Percentiles rank a stretch among this genome's conserved stretches.
These are phyloP conservation scores for Aspergillus fumigatus DNA, from an alignment of 2,329 filamentous ascomycete genomes.

Conservation along the genomic window DNA sequence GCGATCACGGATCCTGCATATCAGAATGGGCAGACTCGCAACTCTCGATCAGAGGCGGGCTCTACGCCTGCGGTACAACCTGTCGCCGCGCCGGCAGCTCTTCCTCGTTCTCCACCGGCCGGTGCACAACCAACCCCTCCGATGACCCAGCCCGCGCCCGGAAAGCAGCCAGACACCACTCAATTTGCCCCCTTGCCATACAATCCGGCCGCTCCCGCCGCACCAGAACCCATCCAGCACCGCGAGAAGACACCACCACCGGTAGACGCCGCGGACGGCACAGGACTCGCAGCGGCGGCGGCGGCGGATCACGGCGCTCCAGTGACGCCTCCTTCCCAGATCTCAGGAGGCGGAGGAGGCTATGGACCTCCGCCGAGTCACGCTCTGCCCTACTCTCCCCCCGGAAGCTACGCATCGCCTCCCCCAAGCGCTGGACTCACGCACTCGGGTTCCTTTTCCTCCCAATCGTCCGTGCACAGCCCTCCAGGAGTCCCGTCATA, in stretches of 20 bases:
- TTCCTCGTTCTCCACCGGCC: conserved; percentile 25
- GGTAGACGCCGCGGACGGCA: conserved; percentile 48
- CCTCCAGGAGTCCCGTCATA: conserved; percentile 27
- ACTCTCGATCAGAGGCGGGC: conserved; percentile 30
- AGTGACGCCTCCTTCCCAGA: conserved; percentile 28
- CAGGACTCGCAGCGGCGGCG: conserved; percentile 41
- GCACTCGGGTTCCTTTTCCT: conserved; percentile 22
- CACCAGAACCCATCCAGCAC: conserved; percentile 59
- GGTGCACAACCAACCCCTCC: conserved; percentile 14
- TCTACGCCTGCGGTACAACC: conserved; percentile 17
- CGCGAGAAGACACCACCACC: conserved; percentile 65
- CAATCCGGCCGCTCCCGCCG: conserved; percentile 62
- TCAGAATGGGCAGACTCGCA: conserved; percentile 40
- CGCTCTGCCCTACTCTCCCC: conserved; percentile 19
- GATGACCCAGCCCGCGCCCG: conserved; percentile 10
- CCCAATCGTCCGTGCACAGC: conserved; percentile 21
- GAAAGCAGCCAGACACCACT: conserved; percentile 25
- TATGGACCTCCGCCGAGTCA: conserved; percentile 21
- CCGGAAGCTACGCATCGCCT: conserved; percentile 30
- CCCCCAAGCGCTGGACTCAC: conserved; percentile 33
- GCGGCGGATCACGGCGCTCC: conserved; percentile 34
- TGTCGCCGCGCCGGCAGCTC: conserved; percentile 16
- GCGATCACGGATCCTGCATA: conserved; percentile 53
- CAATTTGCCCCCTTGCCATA: conserved; percentile 55
- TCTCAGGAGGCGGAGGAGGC: conserved; percentile 11